Base-by-base conservation (phyloP, 495 filamentous ascomycete species). In the Xylaria curta region DNA sequence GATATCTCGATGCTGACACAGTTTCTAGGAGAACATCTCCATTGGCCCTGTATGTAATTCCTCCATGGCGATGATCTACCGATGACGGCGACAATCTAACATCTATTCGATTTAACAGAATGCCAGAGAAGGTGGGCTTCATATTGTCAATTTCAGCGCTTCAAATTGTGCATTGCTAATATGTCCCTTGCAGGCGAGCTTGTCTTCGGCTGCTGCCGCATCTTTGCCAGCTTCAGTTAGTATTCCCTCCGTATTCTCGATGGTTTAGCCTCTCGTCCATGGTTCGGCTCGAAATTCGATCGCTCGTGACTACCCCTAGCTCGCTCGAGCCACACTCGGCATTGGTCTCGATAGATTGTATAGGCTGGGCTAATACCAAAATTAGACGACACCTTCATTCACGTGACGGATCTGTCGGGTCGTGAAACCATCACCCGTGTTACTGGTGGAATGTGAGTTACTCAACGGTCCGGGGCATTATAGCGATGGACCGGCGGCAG, bases 401-500 rank as follows among this genome's bases (percentile, higher is more conserved):
- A 99, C 87, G 93, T 98, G 81, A 98, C 96, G 88, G 97, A 98
- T 95, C 94, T 99, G 82, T 91, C 87, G 92, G 96, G 96, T 87
- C 96, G 96, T 87, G 96, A 99, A 94, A 99, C 96, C 86, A 95
- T 99, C 86, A 91, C 88, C 90, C 94, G 96, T 91, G 94, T 99
- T 72, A 99, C 96, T 78, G 96, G 96, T 85, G 96, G 96, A 82
- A 98, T 98, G 96, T 71, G 42, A 71, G 69, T 71, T 66, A 51
- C 10, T 7, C 38, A 38, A 47, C 28, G 7, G 28, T 36, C 36
- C 15, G 10, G 19, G 53, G 46, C 5, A 21, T 42, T 66, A 33
- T 59, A 8, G 21, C 47, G 33, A 53, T 44, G 21, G 38, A 49
- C 12, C 59, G 7, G 31, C 28, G 17, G 46, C 19, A 21, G 15